Evolutionary conservation across 257 asterid species (phyloP), one percentile per base, ranked within the genome.

Genomic region (Forsythia viridissima): DNA sequence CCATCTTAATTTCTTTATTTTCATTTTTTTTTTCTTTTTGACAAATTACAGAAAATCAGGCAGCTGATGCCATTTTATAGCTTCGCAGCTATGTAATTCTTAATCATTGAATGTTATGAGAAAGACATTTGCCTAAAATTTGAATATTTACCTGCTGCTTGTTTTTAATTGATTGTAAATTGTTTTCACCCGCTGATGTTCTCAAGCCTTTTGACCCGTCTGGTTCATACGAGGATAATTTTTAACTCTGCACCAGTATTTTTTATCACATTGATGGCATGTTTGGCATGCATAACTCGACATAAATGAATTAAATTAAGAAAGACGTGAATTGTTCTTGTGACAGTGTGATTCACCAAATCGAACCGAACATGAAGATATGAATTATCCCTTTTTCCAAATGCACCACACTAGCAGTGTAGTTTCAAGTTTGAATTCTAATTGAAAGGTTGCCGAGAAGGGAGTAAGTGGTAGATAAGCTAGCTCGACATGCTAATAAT

Each of bases 21-120:
- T 77, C 70, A 70, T 82, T 76, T 41, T 70, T 41, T 70, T 85
- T 80, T 78, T 83, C 20, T 30, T 39, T 71, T 74, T 51, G 71
- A 18, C 71, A 37, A 78, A 68, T 76, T 80, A 76, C 74, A 72
- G 75, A 72, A 82, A 74, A 73, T 57, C 59, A 42, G 68, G 80
- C 72, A 73, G 84, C 81, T 82, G 82, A 78, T 87, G 74, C 80
- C 76, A 78, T 77, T 77, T 88, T 81, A 81, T 83, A 83, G 88
- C 76, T 77, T 75, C 24, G 76, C 73, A 68, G 81, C 84, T 80
- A 44, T 87, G 84, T 78, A 79, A 82, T 73, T 80, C 40, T 11
- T 63, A 9, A 21, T 4, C 15, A 10, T 63, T 5, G 70, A 63
- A 21, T 30, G 37, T 30, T 30, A 67, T 51, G 13, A 63, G 48